Conservation (phyloP, 306 rosid genomes). For the Cucumis cinereus region DNA sequence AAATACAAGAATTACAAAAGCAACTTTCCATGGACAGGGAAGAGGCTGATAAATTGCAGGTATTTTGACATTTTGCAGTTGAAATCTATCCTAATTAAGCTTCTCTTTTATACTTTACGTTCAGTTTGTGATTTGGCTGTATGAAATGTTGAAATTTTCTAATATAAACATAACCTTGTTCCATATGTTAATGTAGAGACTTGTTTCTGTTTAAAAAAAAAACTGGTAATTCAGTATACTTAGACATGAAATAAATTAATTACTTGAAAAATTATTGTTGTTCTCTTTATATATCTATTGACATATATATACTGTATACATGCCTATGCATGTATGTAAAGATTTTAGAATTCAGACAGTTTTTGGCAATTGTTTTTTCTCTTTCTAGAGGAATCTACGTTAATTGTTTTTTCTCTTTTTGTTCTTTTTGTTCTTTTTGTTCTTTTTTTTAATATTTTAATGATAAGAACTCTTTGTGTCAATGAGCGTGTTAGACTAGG, state of each 20-base stretch:
- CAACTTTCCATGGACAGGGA: conserved; percentile 87
- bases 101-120: not conserved
- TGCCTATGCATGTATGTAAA: not conserved
- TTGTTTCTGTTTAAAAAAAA: no score
- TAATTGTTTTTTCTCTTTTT: not conserved
- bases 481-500: no score
- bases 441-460: not conserved
- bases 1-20: conserved; percentile 84
- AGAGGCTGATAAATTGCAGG: conserved; percentile 85
- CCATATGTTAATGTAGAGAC: no score
- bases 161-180: not conserved
- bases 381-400: not conserved
- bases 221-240: not conserved
- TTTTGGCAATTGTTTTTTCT: not conserved
- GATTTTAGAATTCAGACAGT: not conserved
- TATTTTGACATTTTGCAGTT: conserved; percentile 16
- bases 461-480: no score
- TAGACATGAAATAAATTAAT: not conserved
- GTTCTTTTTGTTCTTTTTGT: not conserved
- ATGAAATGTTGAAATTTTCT: not conserved
- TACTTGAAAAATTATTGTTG: not conserved
- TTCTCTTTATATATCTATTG: not conserved
- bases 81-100: not conserved
- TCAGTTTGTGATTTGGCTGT: not conserved
- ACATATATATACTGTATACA: not conserved